Base-by-base conservation (phyloP, 495 filamentous ascomycete species). In the Aspergillus homomorphus region DNA sequence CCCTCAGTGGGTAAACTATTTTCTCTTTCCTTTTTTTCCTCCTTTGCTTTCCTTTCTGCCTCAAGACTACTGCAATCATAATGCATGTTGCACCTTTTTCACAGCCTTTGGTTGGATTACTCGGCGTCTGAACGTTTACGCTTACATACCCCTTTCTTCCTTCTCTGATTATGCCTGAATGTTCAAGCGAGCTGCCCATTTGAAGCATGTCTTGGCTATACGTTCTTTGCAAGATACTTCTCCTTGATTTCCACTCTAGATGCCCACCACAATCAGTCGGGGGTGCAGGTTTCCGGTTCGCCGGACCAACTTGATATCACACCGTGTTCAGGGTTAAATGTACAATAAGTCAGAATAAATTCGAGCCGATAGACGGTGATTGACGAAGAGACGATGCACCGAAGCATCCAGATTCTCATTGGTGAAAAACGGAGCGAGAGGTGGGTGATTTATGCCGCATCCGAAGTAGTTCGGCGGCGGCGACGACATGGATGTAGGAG, bases 11-110 rank as follows among this genome's bases (percentile, higher is more conserved):
- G 6, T 14, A 38, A 12, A 38, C 33, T 4, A 30, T 30, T 28
- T 23, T 24, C 21, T 41, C 45, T 52, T n/a, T 38, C 42, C 45
- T 60, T 51, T 44, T 33, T 53, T 51, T 52, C 26, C 30, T 44
- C 8, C 43, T 61, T 56, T 51, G 53, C 38, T 56, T 44, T 52
- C 22, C 28, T 41, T 21, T 51, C 52, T 54, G 43, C 28, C 20
- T 52, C 15, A 51, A n/a, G 45, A 46, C 33, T 23, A 50, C 21
- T 59, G 54, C 50, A 33, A 44, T 57, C 48, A 50, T 61, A 60
- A 53, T 58, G 48, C 21, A 30, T 51, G 48, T 51, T 51, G 48
- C 48, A 51, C 48, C 23, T 8, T 4, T 19, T 51, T 23, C 16
- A 3, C 48, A 28, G 4, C 18, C 48, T 5, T 30, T 51, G 6